Evolutionary conservation across 805 yeast species (phyloP).

Genomic region (Pichia ethanolica): DNA sequence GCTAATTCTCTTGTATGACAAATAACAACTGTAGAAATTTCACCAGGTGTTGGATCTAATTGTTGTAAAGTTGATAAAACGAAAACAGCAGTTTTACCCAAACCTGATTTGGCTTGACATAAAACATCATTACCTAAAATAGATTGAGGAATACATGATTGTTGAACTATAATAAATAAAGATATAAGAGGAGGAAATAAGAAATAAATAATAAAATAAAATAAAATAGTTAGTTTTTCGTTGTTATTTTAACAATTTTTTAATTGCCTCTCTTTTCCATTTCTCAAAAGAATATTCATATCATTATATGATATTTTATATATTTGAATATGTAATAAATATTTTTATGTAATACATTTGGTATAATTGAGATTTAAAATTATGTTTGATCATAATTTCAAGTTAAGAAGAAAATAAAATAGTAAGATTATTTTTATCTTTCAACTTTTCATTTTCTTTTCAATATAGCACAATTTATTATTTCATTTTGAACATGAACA

Average conservation of each 20-base stretch:
- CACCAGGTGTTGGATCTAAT: constrained; percentile 96
- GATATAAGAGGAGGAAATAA: not conserved
- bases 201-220: not conserved
- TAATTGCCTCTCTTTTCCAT: not conserved
- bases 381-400: no score
- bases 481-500: no score
- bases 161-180: constrained; percentile 59
- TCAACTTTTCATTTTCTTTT: no score
- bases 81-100: constrained; percentile 98
- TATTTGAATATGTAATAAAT: no score
- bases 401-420: no score
- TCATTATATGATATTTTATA: not conserved
- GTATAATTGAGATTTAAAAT: no score
- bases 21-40: constrained; percentile 85
- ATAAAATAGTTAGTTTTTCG: constrained; percentile 6
- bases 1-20: constrained; percentile 99
- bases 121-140: constrained; percentile 95
- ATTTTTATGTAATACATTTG: no score
- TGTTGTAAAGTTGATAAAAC: constrained; percentile 94
- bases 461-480: no score
- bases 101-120: constrained; percentile 99
- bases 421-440: no score
- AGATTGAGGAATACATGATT: constrained; percentile 96
- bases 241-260: not conserved
- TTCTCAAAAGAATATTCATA: not conserved